Conservation (phyloP, 352 stramenopile genomes). For the Phytophthora pluvialis region DNA sequence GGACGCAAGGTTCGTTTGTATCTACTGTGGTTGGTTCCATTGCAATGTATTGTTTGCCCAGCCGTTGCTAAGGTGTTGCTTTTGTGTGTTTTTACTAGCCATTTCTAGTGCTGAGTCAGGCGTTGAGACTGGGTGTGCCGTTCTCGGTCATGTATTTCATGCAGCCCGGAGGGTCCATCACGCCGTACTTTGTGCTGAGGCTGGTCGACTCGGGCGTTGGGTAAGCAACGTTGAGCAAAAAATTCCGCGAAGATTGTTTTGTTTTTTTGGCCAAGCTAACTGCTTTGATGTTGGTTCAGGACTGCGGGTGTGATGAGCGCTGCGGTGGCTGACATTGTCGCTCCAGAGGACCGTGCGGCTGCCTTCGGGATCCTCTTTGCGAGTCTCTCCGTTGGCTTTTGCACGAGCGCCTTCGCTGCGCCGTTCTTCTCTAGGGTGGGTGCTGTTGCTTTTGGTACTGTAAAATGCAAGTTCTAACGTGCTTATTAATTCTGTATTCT, state of each 20-base stretch:
- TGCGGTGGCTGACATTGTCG: slow-evolving; percentile 65
- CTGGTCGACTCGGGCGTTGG: slow-evolving; percentile 65
- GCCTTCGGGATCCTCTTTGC: slow-evolving; percentile 71
- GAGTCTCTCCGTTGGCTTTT: slow-evolving; percentile 62
- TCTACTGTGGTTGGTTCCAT: too few species aligned
- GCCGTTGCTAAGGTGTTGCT: too few species aligned
- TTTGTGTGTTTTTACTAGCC: slow-evolving; percentile 33
- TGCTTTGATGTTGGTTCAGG: slow-evolving; percentile 25
- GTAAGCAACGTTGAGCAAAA: slow-evolving; percentile 30
- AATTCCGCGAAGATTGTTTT: not conserved
- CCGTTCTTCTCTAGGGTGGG: slow-evolving; percentile 60
- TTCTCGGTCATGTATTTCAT: slow-evolving; percentile 81
- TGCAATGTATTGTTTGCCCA: too few species aligned
- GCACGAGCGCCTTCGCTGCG: slow-evolving; percentile 51
- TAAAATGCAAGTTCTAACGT: not conserved
- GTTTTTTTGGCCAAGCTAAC: not conserved
- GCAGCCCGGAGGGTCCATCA: slow-evolving; percentile 58
- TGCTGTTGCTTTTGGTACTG: not conserved
- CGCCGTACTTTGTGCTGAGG: slow-evolving; percentile 62
- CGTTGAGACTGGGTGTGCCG: slow-evolving; percentile 59
- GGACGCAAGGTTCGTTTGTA: slow-evolving; percentile 62
- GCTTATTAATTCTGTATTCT: not conserved
- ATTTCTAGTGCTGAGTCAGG: slow-evolving; percentile 70
- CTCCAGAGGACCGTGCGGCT: slow-evolving; percentile 52
- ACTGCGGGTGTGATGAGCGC: slow-evolving; percentile 64